Base-by-base conservation (phyloP, 352 stramenopile genomes). In the Aphanomyces cochlioides region DNA sequence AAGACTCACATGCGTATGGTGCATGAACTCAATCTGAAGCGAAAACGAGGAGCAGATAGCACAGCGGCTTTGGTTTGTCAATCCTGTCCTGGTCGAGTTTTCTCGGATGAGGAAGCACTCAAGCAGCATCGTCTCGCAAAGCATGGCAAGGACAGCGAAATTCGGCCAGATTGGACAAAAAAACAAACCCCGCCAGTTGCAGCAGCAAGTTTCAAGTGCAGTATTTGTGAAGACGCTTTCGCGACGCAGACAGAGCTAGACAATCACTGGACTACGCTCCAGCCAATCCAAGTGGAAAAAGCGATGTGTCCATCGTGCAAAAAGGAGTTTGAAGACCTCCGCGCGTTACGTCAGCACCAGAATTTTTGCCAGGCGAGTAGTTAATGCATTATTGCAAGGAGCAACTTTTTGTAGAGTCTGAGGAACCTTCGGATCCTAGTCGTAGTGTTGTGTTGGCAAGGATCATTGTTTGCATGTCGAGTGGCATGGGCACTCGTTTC, bases 1-100 rank as follows among this genome's bases (percentile, higher is more conserved):
- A 79, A 82, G 68, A 96, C 86, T 47, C 87, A 94, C 71, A 74
- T 86, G 47, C 88, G 90, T 54, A 92, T 94, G 87, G 78, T 93
- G n/a, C 88, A 96, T 68, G 82, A 94, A 43, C 76, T 94, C 2
- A 73, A 58, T 8, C 21, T 72, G 13, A 75, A 72, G 64, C 34
- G 73, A 82, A 76, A 72, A 58, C 45, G 74, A 53, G 36, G 43
- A 34, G 12, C 38, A 21, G 50, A 67, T 17, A 65, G 64, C 6
- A 28, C 28, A 28, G 61, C 43, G 50, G 45, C 67, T 3, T 21
- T 57, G 4, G 73, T 56, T 13, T 63, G 47, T 47, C 66, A n/a
- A 66, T 69, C 63, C 47, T 76, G 15, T 43, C 75, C 40, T 67
- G 88, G 34, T 72, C 76, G 41, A 85, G 82, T 59, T 36, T 96